phyloP scores from a whole-genome alignment of 2,329 filamentous ascomycete genomes.

The Colletotrichum spinosum region DNA sequence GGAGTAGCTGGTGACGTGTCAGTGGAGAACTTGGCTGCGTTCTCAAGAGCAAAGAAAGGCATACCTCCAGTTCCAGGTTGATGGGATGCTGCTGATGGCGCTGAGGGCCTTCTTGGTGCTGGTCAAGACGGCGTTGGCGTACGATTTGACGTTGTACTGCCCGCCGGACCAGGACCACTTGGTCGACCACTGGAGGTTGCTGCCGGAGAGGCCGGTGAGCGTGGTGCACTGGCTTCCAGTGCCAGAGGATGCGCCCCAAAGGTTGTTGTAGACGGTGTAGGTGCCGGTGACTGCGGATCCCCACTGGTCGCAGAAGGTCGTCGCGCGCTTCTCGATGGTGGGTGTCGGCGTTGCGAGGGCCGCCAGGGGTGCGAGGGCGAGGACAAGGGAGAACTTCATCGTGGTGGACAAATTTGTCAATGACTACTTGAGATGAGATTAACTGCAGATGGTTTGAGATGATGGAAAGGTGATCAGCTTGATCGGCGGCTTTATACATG shows the following conservation, averaged over 20 bases:
- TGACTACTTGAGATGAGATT: too few relatives aligned
- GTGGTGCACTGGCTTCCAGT: constrained; percentile 54
- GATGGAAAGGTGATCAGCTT: background rate
- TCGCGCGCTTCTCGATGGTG: constrained; percentile 38
- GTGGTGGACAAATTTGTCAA: background rate
- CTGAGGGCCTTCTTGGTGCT: constrained; percentile 45
- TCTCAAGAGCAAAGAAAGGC: background rate
- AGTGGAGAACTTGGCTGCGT: background rate
- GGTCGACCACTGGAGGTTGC: constrained; percentile 52
- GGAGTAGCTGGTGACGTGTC: constrained; percentile 44
- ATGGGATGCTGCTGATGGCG: constrained; percentile 47
- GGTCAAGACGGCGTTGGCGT: constrained; percentile 50
- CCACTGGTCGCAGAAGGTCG: constrained; percentile 42
- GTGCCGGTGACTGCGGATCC: constrained; percentile 37
- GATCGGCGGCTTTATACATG: background rate
- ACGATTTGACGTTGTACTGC: constrained; percentile 54
- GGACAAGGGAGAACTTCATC: constrained; percentile 38
- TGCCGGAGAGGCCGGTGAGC: constrained; percentile 48
- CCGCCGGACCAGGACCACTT: constrained; percentile 54
- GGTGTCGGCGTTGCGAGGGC: constrained; percentile 33
- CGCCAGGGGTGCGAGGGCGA: constrained; percentile 33
- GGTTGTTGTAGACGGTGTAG: constrained; percentile 53
- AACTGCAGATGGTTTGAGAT: background rate
- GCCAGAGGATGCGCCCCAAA: constrained; percentile 51
- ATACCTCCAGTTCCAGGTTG: constrained; percentile 48